Conservation (phyloP, 345 rosid species). For the Psidium guajava region DNA sequence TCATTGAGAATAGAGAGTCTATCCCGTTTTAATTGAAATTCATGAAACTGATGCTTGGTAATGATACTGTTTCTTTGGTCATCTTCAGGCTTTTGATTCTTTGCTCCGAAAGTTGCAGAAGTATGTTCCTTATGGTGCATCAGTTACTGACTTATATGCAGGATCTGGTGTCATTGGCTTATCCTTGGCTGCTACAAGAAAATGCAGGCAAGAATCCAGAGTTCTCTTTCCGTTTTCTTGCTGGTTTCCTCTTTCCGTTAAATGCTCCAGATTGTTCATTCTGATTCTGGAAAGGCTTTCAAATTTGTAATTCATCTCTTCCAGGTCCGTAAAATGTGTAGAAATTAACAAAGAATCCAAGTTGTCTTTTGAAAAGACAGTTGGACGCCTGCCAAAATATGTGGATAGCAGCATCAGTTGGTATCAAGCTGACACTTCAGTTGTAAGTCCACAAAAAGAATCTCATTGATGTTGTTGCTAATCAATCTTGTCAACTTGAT, state of each 20-base stretch:
- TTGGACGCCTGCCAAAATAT: slow-evolving; percentile 63
- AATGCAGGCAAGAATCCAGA: slow-evolving; percentile 62
- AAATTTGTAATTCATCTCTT: slow-evolving; percentile 7
- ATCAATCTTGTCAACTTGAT: neutral
- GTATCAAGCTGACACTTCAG: slow-evolving; percentile 85
- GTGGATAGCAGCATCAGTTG: slow-evolving; percentile 70
- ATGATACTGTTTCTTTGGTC: neutral
- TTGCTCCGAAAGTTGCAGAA: slow-evolving; percentile 84
- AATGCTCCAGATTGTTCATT: neutral
- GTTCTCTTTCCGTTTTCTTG: neutral
- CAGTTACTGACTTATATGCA: slow-evolving; percentile 90
- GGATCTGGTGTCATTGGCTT: slow-evolving; percentile 96
- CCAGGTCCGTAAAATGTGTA: slow-evolving; percentile 79
- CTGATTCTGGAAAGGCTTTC: neutral
- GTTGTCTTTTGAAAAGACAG: slow-evolving; percentile 77
- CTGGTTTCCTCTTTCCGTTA: neutral
- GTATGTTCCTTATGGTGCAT: slow-evolving; percentile 72
- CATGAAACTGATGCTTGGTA: neutral
- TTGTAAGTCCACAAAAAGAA: slow-evolving; percentile 29
- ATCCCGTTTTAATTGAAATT: neutral
- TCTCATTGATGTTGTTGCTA: neutral
- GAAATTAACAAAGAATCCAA: slow-evolving; percentile 92
- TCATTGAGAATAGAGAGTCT: neutral
- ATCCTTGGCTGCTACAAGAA: slow-evolving; percentile 74
- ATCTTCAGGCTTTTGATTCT: slow-evolving; percentile 58